Percentiles rank a stretch among this genome's conserved stretches.
These are phyloP conservation scores for Seminavis robusta DNA, from an alignment of 108 stramenopile genomes.

Conservation along the genomic window DNA sequence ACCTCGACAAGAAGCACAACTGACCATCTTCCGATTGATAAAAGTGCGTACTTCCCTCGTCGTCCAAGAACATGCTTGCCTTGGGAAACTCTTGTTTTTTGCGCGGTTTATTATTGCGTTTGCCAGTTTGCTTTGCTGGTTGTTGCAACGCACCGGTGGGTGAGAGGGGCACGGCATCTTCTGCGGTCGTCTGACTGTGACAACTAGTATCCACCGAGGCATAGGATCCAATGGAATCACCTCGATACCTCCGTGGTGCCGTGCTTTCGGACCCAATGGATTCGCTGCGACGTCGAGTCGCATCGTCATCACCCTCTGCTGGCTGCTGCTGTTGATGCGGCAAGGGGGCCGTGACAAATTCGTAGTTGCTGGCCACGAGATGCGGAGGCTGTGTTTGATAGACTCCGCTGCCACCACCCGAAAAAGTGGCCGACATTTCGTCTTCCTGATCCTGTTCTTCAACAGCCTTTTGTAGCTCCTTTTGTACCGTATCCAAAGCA, in stretches of 20 bases:
- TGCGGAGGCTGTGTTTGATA: constrained; percentile 26
- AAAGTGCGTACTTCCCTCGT: constrained; percentile 42
- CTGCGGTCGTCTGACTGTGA: too few species aligned
- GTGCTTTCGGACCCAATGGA: neutral
- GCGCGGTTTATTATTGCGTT: neutral
- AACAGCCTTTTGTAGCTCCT: constrained; percentile 18
- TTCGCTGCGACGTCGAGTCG: neutral
- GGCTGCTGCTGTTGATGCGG: constrained; percentile 3
- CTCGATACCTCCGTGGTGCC: constrained; percentile 11
- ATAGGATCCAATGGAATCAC: constrained; percentile 31
- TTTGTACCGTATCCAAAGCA: constrained; percentile 30
- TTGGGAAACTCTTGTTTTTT: neutral
- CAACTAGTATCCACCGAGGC: constrained; percentile 12
- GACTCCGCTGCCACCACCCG: constrained; percentile 10
- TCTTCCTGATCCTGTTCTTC: constrained; percentile 18
- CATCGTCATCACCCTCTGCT: neutral
- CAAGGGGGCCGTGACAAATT: neutral
- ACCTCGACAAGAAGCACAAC: constrained; percentile 61
- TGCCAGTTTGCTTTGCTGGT: neutral
- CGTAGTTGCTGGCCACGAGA: neutral
- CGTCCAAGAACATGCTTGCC: constrained; percentile 41
- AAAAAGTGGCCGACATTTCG: constrained; percentile 10
- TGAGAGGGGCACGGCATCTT: neutral
- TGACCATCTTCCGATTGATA: constrained; percentile 82
- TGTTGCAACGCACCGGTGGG: neutral